Base-by-base conservation (phyloP, 2,329 filamentous ascomycete species). In the Colletotrichum phormii region DNA sequence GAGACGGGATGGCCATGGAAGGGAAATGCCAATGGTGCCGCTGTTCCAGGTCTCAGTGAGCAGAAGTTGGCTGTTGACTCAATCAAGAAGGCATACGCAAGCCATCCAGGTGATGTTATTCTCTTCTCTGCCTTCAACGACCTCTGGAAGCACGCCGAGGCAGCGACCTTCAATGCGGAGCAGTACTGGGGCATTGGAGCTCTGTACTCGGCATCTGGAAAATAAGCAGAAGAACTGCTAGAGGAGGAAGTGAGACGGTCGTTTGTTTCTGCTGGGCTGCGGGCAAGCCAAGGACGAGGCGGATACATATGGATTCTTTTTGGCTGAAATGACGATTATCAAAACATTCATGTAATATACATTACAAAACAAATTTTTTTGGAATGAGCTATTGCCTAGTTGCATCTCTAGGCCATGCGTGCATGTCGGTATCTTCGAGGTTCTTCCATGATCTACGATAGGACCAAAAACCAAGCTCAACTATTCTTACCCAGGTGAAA, bases 1-100 rank as follows among this genome's bases (percentile, higher is more conserved):
- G 95, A 97, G 85, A 92, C 92, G 3, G 95, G 95, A 63, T 98
- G 95, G 95, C 95, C 95, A 54, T 91, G 89, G 80, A 81, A 89
- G 76, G 95, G 95, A 22, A 76, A 84, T 13, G 73, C 86, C 64
- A 95, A 97, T 79, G 89, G 90, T 2, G 78, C 80, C 22, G 94
- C 94, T n/a, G 84, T 95, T 2, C 93, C 94, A 0, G 90, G 90
- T 13, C 77, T 84, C n/a, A 83, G 86, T 12, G 90, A 95, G 75
- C 95, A 97, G 81, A 79, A 84, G 12, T 80, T 81, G 26, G 95
- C 95, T 12, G 81, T 97, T 46, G 80, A 83, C 6, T 92, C 91
- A 29, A 89, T 97, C 77, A 89, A 88, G 80, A 78, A 79, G 49
- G 84, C 86, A 2, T 95, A 95, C 79, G 78, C 83, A 15, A 79